phyloP scores from a whole-genome alignment of 306 rosid genomes.

The Elaeagnus macrophylla region DNA sequence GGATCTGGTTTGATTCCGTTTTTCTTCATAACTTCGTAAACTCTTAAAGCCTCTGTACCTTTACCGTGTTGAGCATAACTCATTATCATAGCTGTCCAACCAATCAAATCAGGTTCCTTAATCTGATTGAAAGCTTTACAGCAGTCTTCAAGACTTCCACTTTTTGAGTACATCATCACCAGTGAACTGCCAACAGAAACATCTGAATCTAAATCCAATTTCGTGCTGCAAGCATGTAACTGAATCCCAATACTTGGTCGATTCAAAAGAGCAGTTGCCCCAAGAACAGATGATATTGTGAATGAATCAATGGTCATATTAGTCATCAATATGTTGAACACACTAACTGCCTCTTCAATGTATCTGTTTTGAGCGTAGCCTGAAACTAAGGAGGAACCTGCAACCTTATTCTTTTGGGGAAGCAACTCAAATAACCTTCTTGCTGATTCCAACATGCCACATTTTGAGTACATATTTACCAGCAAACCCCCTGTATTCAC shows the following conservation, averaged over 20 bases:
- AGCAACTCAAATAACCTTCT: constrained; percentile 46
- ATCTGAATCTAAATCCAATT: constrained; percentile 41
- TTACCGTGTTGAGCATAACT: constrained; percentile 76
- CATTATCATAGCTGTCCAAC: constrained; percentile 66
- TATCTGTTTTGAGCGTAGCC: constrained; percentile 60
- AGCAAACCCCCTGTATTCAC: constrained; percentile 44
- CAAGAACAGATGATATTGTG: constrained; percentile 51
- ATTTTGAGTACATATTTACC: constrained; percentile 63
- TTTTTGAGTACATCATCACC: constrained; percentile 63
- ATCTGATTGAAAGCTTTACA: constrained; percentile 50
- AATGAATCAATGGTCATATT: constrained; percentile 35
- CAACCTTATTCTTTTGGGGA: constrained; percentile 48
- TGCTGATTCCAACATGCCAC: constrained; percentile 41
- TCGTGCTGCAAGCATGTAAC: constrained; percentile 49
- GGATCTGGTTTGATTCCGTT: constrained; percentile 65
- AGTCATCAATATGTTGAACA: constrained; percentile 37
- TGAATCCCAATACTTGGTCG: constrained; percentile 40
- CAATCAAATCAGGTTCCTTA: constrained; percentile 54
- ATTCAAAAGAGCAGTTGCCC: constrained; percentile 39
- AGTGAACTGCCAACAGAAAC: constrained; percentile 64
- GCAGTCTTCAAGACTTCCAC: constrained; percentile 64
- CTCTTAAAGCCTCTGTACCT: constrained; percentile 58
- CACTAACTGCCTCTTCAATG: constrained; percentile 37
- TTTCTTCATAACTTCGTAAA: constrained; percentile 50
- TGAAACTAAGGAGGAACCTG: constrained; percentile 56